Evolutionary conservation across 139 green algal genomes (phyloP).

Genomic region (Monoraphidium neglectum): DNA sequence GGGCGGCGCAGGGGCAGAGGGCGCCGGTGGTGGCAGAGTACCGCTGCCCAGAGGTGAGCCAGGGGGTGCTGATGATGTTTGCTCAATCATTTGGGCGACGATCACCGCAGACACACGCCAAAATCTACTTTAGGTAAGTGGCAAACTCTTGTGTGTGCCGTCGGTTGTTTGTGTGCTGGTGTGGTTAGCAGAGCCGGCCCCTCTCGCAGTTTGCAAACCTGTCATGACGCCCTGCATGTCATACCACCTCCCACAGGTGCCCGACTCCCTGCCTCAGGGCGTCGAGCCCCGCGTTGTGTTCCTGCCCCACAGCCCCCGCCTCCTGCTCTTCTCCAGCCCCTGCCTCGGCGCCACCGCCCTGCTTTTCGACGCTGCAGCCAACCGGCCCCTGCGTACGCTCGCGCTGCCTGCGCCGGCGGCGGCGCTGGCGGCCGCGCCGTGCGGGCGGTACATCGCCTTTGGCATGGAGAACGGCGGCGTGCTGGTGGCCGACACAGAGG

Average conservation of each 20-base stretch:
- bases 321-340: slow-evolving; percentile 34
- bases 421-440: not conserved
- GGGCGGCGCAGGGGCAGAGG: not conserved
- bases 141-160: too few relatives aligned
- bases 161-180: too few relatives aligned
- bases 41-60: slow-evolving; percentile 17
- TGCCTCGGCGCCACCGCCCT: slow-evolving; percentile 4
- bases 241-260: slow-evolving; percentile 20
- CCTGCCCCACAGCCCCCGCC: slow-evolving; percentile 1
- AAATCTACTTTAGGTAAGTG: too few relatives aligned
- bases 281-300: not conserved
- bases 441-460: slow-evolving; percentile 4
- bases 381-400: slow-evolving; percentile 3
- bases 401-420: not conserved
- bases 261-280: not conserved
- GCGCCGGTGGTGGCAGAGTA: slow-evolving; percentile 9
- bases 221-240: too few relatives aligned
- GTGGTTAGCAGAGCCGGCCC: too few relatives aligned
- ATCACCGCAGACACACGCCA: too few relatives aligned
- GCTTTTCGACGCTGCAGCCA: slow-evolving; percentile 4
- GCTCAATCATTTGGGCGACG: not conserved
- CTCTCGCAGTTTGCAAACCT: too few relatives aligned
- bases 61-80: not conserved
- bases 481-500: not conserved
- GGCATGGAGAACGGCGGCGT: slow-evolving; percentile 9